A percentile compares a stretch with the other conserved stretches of the same genome.
Conservation (phyloP, 495 filamentous ascomycete genomes). For the Hypoxylon fuscum region DNA sequence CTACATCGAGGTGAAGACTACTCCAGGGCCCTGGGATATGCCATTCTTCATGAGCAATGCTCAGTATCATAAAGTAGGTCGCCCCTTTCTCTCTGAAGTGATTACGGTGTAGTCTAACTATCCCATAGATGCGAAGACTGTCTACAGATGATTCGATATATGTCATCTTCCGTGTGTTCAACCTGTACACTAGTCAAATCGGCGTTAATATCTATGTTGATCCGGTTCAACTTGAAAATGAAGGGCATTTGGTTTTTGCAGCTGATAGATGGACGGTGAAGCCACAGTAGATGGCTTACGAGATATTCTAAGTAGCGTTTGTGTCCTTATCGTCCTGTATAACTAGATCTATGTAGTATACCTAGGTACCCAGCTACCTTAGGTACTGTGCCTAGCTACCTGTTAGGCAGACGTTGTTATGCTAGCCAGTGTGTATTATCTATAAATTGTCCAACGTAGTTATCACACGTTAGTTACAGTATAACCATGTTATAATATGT, state of each 20-base stretch:
- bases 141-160: slow-evolving; percentile 40
- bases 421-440: no score
- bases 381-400: no score
- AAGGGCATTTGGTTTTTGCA: slow-evolving; percentile 39
- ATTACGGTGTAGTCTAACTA: slow-evolving; percentile 7
- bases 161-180: slow-evolving; percentile 54
- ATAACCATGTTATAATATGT: no score
- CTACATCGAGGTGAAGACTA: slow-evolving; percentile 61
- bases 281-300: neutral
- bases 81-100: slow-evolving; percentile 3
- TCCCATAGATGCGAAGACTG: slow-evolving; percentile 31
- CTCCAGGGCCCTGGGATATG: slow-evolving; percentile 45
- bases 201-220: slow-evolving; percentile 52
- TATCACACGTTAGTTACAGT: no score
- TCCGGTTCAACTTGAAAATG: slow-evolving; percentile 35
- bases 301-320: no score
- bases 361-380: no score
- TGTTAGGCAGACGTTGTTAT: no score
- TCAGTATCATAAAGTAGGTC: slow-evolving; percentile 51
- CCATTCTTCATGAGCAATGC: slow-evolving; percentile 55
- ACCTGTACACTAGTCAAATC: slow-evolving; percentile 44
- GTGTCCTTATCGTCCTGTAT: no score
- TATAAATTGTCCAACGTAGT: no score
- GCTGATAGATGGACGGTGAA: slow-evolving; percentile 45
- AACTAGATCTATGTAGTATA: no score